Conservation (phyloP, 78 protist genomes). For the Dictyostelium intermedium region DNA sequence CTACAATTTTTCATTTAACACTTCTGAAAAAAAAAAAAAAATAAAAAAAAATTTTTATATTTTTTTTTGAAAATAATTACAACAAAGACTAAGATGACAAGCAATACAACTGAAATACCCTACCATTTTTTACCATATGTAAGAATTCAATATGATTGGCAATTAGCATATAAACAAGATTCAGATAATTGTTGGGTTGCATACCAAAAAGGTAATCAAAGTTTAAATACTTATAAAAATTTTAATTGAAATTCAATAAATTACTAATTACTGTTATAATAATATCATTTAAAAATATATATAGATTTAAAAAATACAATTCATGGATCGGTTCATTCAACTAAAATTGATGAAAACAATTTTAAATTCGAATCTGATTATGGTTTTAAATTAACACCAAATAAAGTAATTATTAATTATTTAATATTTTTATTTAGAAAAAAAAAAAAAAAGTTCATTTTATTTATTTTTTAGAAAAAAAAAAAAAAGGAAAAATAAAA, state of each 20-base stretch:
- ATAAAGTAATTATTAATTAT: neutral
- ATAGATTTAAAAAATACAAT: conserved; percentile 11
- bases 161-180: conserved; percentile 28
- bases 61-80: neutral
- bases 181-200: conserved; percentile 60
- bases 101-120: conserved; percentile 11
- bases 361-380: conserved; percentile 40
- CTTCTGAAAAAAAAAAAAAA: neutral
- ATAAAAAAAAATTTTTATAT: too few relatives aligned
- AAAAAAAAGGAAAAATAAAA: conserved; percentile 4
- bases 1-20: neutral
- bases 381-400: conserved; percentile 10
- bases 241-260: neutral
- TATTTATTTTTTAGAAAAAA: neutral
- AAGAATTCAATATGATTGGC: conserved; percentile 70
- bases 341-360: neutral
- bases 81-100: neutral
- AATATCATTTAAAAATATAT: neutral
- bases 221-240: too few relatives aligned
- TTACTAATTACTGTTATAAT: neutral
- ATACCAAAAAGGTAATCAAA: conserved; percentile 22
- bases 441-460: neutral
- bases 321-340: conserved; percentile 36
- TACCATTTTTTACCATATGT: conserved; percentile 16
- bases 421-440: neutral